Conservation (phyloP, 768 basidiomycete genomes). For the Hirschioporus abietinus region DNA sequence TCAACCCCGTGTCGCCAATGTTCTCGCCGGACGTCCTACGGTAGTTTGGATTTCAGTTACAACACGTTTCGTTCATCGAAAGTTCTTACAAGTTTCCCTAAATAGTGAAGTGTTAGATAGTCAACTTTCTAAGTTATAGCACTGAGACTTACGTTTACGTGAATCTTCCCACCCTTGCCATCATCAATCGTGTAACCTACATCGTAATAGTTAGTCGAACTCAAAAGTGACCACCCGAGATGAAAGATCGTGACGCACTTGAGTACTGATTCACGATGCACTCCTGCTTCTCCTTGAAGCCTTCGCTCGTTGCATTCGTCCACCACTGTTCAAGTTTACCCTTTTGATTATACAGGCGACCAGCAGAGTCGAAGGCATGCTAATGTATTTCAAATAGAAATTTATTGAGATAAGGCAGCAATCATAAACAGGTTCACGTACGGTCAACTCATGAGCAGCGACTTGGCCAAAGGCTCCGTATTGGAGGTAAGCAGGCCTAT, state of each 20-base stretch:
- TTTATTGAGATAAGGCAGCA: background rate
- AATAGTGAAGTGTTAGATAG: slow-evolving; percentile 7
- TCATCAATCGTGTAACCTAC: slow-evolving; percentile 79
- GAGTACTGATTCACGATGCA: slow-evolving; percentile 93
- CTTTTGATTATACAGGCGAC: slow-evolving; percentile 83
- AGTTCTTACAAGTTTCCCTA: slow-evolving; percentile 69
- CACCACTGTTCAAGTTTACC: slow-evolving; percentile 92
- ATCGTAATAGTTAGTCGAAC: slow-evolving; percentile 7
- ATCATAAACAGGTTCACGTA: slow-evolving; percentile 28
- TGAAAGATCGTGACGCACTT: slow-evolving; percentile 33
- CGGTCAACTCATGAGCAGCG: slow-evolving; percentile 88
- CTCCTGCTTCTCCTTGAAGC: slow-evolving; percentile 75
- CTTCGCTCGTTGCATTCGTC: slow-evolving; percentile 80
- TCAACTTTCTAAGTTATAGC: slow-evolving; percentile 8
- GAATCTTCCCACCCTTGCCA: slow-evolving; percentile 74
- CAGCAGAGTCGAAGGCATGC: slow-evolving; percentile 90
- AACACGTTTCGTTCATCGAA: background rate
- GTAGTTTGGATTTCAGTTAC: background rate
- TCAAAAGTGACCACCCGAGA: background rate
- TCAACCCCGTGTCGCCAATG: slow-evolving; percentile 79
- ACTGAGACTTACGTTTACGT: slow-evolving; percentile 69
- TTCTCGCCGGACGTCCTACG: slow-evolving; percentile 85
- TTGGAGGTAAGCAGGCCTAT: slow-evolving; percentile 80
- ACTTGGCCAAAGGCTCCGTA: slow-evolving; percentile 94
- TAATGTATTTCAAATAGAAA: slow-evolving; percentile 23